Evolutionary conservation across 2,329 filamentous ascomycete species (phyloP).

Genomic region (Trichoderma breve): DNA sequence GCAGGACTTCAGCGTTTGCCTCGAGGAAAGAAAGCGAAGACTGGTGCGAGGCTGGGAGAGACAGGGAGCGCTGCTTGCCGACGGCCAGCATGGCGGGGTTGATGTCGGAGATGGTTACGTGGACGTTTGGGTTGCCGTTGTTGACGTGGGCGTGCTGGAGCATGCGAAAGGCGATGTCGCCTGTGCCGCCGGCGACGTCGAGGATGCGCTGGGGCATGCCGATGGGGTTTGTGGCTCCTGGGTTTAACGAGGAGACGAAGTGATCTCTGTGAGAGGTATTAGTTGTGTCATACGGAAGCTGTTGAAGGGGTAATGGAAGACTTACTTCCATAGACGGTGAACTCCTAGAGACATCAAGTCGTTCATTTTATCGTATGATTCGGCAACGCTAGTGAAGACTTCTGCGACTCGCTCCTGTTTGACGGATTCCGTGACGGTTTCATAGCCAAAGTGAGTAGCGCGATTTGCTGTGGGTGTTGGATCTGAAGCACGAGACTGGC

Average conservation of each 20-base stretch:
- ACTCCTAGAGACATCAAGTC: conserved; percentile 98
- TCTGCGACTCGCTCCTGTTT: conserved; percentile 72
- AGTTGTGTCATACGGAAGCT: neutral
- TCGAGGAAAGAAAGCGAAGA: conserved; percentile 72
- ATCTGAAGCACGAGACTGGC: conserved; percentile 24
- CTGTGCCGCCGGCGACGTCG: conserved; percentile 94
- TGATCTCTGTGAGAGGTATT: conserved; percentile 60
- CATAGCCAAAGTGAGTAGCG: conserved; percentile 87
- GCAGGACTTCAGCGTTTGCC: conserved; percentile 81
- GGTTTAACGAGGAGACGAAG: conserved; percentile 89
- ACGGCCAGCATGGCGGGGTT: conserved; percentile 93
- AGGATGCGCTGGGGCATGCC: conserved; percentile 68
- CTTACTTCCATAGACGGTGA: conserved; percentile 87
- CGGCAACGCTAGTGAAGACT: conserved; percentile 93
- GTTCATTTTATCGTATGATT: conserved; percentile 97
- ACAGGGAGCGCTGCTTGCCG: conserved; percentile 72
- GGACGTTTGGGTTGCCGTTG: conserved; percentile 68
- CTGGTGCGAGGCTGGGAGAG: conserved; percentile 54
- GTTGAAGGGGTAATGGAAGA: conserved; percentile 14
- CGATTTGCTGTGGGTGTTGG: conserved; percentile 39
- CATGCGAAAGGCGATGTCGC: conserved; percentile 96
- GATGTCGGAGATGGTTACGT: conserved; percentile 92
- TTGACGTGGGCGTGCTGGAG: conserved; percentile 86
- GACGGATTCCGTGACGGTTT: conserved; percentile 76
- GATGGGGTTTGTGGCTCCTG: conserved; percentile 57